Conservation (phyloP, 2,329 filamentous ascomycete species). For the Paecilomyces niveus region DNA sequence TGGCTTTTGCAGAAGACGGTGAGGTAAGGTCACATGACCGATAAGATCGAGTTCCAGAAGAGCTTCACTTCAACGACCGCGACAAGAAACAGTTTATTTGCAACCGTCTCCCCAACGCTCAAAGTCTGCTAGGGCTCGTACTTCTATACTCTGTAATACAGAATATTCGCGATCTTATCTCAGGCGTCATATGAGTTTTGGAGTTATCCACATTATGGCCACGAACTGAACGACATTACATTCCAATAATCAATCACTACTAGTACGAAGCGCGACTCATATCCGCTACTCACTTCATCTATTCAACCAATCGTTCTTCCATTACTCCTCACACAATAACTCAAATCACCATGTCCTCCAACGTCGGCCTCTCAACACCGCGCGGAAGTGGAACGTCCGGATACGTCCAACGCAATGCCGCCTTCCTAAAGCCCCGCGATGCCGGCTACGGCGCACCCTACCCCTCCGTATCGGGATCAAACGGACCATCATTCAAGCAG, state of each 20-base stretch:
- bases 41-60: background rate
- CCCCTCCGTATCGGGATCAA: conserved; percentile 34
- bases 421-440: conserved; percentile 79
- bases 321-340: background rate
- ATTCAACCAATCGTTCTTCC: background rate
- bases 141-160: background rate
- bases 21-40: background rate
- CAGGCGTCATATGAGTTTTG: too few relatives aligned
- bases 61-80: background rate
- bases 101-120: background rate
- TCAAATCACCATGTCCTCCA: conserved; percentile 72
- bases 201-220: background rate
- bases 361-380: conserved; percentile 91
- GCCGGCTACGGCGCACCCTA: conserved; percentile 62
- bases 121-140: background rate
- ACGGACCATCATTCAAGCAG: conserved; percentile 57
- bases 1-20: background rate
- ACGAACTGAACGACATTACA: background rate
- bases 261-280: too few relatives aligned
- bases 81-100: background rate
- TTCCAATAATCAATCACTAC: background rate
- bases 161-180: too few relatives aligned
- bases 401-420: conserved; percentile 94
- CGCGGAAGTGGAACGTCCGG: conserved; percentile 93
- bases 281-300: background rate